Evolutionary conservation across 345 rosid genomes (phyloP), one percentile per base, ranked within the genome.

Genomic region (Arabidopsis thaliana): DNA sequence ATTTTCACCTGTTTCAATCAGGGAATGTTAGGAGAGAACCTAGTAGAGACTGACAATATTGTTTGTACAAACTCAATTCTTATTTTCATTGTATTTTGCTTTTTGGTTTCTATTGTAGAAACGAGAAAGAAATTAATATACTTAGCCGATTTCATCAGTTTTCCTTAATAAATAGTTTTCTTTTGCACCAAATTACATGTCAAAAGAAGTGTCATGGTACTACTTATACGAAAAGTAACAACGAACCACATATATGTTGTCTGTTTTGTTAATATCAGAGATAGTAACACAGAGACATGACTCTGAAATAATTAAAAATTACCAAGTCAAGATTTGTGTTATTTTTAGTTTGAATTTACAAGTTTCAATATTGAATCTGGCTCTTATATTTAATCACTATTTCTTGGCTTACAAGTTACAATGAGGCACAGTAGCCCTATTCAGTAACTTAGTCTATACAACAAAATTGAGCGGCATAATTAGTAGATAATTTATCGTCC

Each of bases 11-110:
- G 53, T 32, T 67, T 74, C 65, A 36, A 16, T 78, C 75, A 71
- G 65, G 58, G n/a, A 41, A 69, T 72, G 50, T 72, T 56, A 72
- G 44, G 57, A 69, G 61, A 50, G 50, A 73, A 34, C 68, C 41
- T 61, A 20, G 71, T 24, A 45, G 30, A 69, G 69, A 67, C 42
- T 30, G 9, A 61, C 14, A 14, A 32, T 68, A 51, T 68, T 76
- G 63, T 68, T 67, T 75, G 64, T 60, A 76, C 49, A 76, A 58
- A 67, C 24, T 65, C 42, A 46, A 46, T 25, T 28, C 32, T 28
- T 28, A 23, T 20, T 25, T 3, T 49, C 0, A 28, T 25, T 25
- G 24, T 16, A 16, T 4, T 2, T 50, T 2, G 38, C 41, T 63
- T 22, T 34, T 34, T 44, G 28, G 25, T 45, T 42, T n/a, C 50